Conservation (phyloP, 371 early-diverging fungal genomes). For the Haplosporangium sp. region DNA sequence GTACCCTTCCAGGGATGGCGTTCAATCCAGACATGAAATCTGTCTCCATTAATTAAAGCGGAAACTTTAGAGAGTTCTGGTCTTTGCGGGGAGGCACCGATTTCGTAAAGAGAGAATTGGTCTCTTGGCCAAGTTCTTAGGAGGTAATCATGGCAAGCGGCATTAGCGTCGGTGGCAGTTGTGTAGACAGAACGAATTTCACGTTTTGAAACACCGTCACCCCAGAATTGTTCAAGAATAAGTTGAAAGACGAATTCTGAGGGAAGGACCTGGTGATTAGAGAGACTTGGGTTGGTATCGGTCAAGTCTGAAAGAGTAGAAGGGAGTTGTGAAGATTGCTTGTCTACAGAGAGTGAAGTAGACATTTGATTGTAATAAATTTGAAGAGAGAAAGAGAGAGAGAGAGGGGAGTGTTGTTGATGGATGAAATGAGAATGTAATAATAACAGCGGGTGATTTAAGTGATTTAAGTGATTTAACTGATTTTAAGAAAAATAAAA, state of each 20-base stretch:
- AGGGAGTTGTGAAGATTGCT: not conserved
- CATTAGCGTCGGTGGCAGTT: constrained; percentile 38
- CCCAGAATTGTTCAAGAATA: constrained; percentile 57
- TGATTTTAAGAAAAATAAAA: too few relatives aligned
- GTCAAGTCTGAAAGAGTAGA: not conserved
- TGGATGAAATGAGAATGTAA: too few relatives aligned
- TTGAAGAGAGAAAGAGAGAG: too few relatives aligned
- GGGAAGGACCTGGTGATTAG: constrained; percentile 17
- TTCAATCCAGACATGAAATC: constrained; percentile 54
- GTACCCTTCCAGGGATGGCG: constrained; percentile 47
- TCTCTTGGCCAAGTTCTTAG: constrained; percentile 45
- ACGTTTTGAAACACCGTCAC: constrained; percentile 55
- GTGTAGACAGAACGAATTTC: constrained; percentile 54
- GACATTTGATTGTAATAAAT: too few relatives aligned
- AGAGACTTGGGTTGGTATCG: not conserved
- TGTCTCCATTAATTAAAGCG: constrained; percentile 44
- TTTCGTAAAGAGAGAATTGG: constrained; percentile 46
- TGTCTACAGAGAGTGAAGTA: not conserved
- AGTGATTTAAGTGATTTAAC: too few relatives aligned
- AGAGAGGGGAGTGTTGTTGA: too few relatives aligned
- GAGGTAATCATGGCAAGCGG: constrained; percentile 50
- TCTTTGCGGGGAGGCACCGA: constrained; percentile 41
- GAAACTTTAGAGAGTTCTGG: constrained; percentile 45
- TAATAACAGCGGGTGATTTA: too few relatives aligned
- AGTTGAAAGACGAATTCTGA: constrained; percentile 51